Conservation (phyloP, 129 eudicot genomes). For the Chrysanthemum lavandulifolium region DNA sequence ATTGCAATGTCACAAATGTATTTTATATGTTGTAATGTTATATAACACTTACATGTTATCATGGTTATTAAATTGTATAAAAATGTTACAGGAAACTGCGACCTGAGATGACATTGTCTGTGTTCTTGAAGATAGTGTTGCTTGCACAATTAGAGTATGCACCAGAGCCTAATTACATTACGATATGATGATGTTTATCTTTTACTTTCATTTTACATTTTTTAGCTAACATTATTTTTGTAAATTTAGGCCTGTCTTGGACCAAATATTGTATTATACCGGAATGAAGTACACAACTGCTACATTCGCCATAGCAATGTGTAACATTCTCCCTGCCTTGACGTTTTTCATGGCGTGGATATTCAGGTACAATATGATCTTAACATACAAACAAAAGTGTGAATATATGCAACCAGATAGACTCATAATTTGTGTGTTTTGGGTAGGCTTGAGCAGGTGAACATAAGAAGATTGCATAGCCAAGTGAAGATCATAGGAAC, state of each 20-base stretch:
- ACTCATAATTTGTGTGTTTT: not conserved
- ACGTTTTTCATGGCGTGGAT: conserved; percentile 69
- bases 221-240: not conserved
- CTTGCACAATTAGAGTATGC: conserved; percentile 63
- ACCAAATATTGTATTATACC: conserved; percentile 56
- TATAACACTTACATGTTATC: not conserved
- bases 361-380: conserved; percentile 33
- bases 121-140: conserved; percentile 52
- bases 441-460: conserved; percentile 67
- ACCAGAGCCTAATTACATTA: conserved; percentile 1
- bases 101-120: conserved; percentile 56
- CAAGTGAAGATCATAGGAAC: conserved; percentile 80
- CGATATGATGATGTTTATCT: not conserved
- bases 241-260: conserved; percentile 63
- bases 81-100: conserved; percentile 47
- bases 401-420: not conserved
- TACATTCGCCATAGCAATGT: conserved; percentile 57
- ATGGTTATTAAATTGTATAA: not conserved
- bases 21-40: not conserved
- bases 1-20: not conserved
- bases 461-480: conserved; percentile 46
- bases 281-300: conserved; percentile 69
- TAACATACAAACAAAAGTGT: not conserved
- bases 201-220: not conserved
- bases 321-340: conserved; percentile 66